Evolutionary conservation across 352 stramenopile species (phyloP), one percentile per base, ranked within the genome.

Genomic region (Phytopythium oedochilum): DNA sequence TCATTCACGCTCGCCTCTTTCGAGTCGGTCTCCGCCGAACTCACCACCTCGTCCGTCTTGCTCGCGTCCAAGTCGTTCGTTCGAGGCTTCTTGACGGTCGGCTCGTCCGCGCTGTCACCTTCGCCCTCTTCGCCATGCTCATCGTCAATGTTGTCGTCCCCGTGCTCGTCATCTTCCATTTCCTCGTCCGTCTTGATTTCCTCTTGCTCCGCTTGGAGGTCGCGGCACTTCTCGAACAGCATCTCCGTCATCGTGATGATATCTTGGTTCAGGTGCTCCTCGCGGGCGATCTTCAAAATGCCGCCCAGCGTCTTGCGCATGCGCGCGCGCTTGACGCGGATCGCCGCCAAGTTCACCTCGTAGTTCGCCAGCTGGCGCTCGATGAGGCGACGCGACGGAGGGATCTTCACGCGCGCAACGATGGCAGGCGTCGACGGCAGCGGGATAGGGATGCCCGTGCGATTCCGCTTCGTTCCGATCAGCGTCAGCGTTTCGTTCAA

Each of bases 341-440:
- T 86, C 1, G 59, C 50, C 29, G 66, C 60, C 35, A 86, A 25
- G 20, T 89, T 89, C 26, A 76, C 26, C n/a, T 73, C 63, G 56
- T 84, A 89, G 44, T 89, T 89, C 0, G 71, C 67, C 43, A 89
- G 73, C 51, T 89, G 78, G n/a, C 78, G 78, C 52, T 87, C 75
- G 43, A 89, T 84, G 10, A 89, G 65, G 11, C 78, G 78, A 3
- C 75, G 70, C 12, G 78, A 87, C 26, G 73, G 78, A 44, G 78
- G 78, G 34, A 87, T 86, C 46, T 86, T 78, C 3, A 87, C 66
- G 31, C 71, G 71, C 0, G 71, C 65, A 54, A 87, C 84, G 15
- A 85, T 58, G 26, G 66, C 65, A 9, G 66, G 63, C n/a, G 70
- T 78, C 17, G 72, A 48, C 10, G 61, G 66, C 9, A 76, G 38